Base-by-base conservation (phyloP, 2,329 filamentous ascomycete genomes). In the Arthroderma sp. region DNA sequence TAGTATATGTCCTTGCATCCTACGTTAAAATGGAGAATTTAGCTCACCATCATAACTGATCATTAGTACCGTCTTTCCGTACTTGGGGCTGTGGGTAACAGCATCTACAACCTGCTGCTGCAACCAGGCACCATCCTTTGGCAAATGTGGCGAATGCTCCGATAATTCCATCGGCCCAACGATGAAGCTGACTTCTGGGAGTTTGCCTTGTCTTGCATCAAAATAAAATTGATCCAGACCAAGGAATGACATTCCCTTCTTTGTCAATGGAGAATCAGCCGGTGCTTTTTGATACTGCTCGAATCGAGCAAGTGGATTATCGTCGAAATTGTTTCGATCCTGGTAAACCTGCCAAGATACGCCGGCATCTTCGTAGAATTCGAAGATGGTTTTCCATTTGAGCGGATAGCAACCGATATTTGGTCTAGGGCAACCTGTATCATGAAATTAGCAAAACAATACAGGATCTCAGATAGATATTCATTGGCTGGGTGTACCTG, bases 221-320 rank as follows among this genome's bases (percentile, higher is more conserved):
- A 63, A 54, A 48, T 73, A 74, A 53, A 77, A 77, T 0, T 65
- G 55, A 6, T 71, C 61, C 0, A 77, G 61, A 7, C 69, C 66
- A 9, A 67, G 55, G 42, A 64, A 73, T 3, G 66, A 62, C 51
- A 74, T 60, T 1, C 72, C 72, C 29, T 67, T 65, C 38, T 69
- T 47, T 29, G 69, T 62, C 3, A 75, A 60, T 6, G 61, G 57
- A 1, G 68, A 69, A 10, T 59, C 54, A 1, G 55, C 53, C 0
- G 55, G 49, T 1, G 72, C 70, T 0, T 66, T 62, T 47, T 74
- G 71, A 54, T 66, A 75, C 45, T 74, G 70, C 45, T 68, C 44
- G 51, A 76, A 76, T 65, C 71, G 72, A 32, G 71, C 71, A 9
- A 73, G 60, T 0, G 71, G 66, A 53, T 74, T 75, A 53, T 75